Percentiles rank a stretch among this genome's conserved stretches.
Conservation (phyloP, 2,329 filamentous ascomycete genomes). For the Diaporthe sp. region DNA sequence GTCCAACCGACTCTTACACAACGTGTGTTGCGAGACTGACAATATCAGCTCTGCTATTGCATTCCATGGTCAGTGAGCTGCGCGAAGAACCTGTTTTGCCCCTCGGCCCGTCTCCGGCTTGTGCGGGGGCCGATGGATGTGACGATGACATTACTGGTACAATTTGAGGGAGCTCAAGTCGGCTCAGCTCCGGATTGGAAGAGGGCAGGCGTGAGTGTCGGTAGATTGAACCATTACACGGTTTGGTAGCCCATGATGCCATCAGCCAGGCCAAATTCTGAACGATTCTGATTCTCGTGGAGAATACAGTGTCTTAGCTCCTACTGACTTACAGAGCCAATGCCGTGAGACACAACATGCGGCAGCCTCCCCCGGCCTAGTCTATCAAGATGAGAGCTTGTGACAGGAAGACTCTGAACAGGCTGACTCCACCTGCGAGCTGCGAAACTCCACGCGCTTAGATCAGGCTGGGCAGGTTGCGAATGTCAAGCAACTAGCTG, state of each 20-base stretch:
- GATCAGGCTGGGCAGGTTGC: not conserved
- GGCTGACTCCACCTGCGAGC: not conserved
- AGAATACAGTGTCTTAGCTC: not conserved
- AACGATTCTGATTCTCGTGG: not conserved
- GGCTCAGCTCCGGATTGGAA: not conserved
- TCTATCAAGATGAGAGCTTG: not conserved
- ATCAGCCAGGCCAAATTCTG: not conserved
- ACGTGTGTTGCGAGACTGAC: not conserved
- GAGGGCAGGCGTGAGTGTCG: not conserved
- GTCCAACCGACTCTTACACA: not conserved
- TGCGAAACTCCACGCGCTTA: not conserved
- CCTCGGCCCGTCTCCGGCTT: not conserved
- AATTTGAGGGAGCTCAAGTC: not conserved
- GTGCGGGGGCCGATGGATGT: constrained; percentile 12
- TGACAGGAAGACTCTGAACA: not conserved
- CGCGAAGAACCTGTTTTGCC: constrained; percentile 20
- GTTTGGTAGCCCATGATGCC: not conserved
- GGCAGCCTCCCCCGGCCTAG: not conserved
- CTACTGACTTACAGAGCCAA: too few species aligned
- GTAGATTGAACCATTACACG: not conserved
- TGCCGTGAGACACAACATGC: not conserved
- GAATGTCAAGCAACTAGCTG: not conserved
- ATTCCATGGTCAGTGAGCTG: not conserved
- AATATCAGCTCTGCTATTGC: constrained; percentile 21
- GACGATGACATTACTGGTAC: constrained; percentile 9